Evolutionary conservation across 805 yeast genomes (phyloP).

Genomic region (Wickerhamomyces chaumierensis): DNA sequence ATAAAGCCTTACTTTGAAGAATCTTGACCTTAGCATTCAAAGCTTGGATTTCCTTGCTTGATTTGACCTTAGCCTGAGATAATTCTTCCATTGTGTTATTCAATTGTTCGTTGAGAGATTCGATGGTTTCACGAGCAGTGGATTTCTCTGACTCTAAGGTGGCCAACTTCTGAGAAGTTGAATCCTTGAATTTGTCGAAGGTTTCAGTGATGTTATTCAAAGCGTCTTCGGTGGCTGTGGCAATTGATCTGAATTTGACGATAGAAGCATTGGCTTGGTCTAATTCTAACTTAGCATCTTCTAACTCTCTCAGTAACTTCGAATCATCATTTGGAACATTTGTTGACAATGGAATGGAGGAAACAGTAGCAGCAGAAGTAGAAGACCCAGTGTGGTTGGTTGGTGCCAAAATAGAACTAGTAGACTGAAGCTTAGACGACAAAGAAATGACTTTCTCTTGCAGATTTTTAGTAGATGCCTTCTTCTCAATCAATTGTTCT

Average conservation of each 20-base stretch:
- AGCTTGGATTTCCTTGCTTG: slow-evolving; percentile 12
- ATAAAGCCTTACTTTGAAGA: slow-evolving; percentile 12
- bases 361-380: slow-evolving; percentile 12
- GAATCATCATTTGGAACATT: slow-evolving; percentile 19
- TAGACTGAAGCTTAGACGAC: slow-evolving; percentile 16
- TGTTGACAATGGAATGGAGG: not conserved
- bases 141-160: slow-evolving; percentile 14
- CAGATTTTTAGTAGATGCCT: slow-evolving; percentile 27
- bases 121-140: slow-evolving; percentile 11
- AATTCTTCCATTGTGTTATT: too few species aligned
- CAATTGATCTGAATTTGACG: slow-evolving; percentile 50
- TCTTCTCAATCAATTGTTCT: slow-evolving; percentile 31
- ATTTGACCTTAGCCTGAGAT: slow-evolving; percentile 15
- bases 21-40: slow-evolving; percentile 10
- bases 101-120: slow-evolving; percentile 22
- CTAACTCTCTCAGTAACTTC: slow-evolving; percentile 27
- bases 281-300: slow-evolving; percentile 41
- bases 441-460: slow-evolving; percentile 25
- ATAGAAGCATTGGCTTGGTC: slow-evolving; percentile 45
- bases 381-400: slow-evolving; percentile 18
- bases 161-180: slow-evolving; percentile 10
- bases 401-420: slow-evolving; percentile 19
- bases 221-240: slow-evolving; percentile 57
- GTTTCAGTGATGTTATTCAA: slow-evolving; percentile 41
- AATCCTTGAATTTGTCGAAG: slow-evolving; percentile 34